Conservation (phyloP, 2,329 filamentous ascomycete genomes). For the Talaromyces sp. region DNA sequence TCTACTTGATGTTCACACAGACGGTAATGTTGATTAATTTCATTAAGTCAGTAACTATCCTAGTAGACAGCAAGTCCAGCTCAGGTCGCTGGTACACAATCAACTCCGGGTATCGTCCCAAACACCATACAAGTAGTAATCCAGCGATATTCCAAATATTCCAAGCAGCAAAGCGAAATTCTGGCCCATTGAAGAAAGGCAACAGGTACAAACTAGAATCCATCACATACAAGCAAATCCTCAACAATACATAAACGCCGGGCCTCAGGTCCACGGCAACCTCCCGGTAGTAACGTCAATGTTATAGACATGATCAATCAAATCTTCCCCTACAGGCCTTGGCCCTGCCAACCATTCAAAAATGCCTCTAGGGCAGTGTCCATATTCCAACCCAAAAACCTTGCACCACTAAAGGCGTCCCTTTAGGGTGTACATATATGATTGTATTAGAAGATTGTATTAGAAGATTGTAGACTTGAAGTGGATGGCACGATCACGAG, state of each 20-base stretch:
- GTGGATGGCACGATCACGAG: conserved; percentile 15
- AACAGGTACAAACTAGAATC: not conserved
- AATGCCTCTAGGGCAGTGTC: conserved; percentile 6
- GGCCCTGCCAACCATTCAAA: not conserved
- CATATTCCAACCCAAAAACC: conserved; percentile 12
- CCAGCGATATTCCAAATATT: not conserved
- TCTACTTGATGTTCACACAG: not conserved
- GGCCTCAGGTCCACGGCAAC: conserved; percentile 17
- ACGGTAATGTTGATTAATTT: not conserved
- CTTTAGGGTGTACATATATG: not conserved
- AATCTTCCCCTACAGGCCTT: not conserved
- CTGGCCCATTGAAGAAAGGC: not conserved
- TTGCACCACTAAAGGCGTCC: conserved; percentile 13
- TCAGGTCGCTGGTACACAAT: not conserved
- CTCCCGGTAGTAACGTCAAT: conserved; percentile 5
- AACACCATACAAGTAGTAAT: not conserved
- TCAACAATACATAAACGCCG: conserved; percentile 4
- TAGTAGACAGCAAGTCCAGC: not conserved
- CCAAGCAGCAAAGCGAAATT: not conserved
- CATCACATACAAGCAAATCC: not conserved
- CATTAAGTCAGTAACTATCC: not conserved
- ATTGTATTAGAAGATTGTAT: not conserved
- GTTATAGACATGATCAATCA: not conserved
- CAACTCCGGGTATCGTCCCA: not conserved
- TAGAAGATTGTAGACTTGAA: not conserved